Percentiles rank a stretch among this genome's conserved stretches.
Evolutionary conservation across 164 flowering plant species (phyloP).

Genomic region (Cinnamomum micranthum): DNA sequence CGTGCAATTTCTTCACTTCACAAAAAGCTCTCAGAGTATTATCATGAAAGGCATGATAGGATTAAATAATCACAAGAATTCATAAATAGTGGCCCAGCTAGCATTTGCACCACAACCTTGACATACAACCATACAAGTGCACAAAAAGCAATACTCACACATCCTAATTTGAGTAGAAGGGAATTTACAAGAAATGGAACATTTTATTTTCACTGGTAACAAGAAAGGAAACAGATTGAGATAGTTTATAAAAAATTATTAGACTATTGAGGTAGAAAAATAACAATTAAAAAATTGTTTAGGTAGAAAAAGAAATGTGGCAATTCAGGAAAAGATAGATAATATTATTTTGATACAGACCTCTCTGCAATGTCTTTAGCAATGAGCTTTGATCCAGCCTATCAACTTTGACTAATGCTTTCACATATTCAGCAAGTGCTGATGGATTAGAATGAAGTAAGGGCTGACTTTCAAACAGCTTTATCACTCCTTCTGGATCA

Average conservation of each 20-base stretch:
- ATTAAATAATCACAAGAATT: too few relatives aligned
- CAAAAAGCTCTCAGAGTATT: not conserved
- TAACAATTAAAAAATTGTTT: not conserved
- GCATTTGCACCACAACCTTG: not conserved
- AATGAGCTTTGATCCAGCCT: slow-evolving; percentile 79
- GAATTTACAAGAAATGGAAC: not conserved
- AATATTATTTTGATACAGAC: slow-evolving; percentile 27
- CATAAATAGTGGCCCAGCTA: not conserved
- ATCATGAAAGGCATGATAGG: not conserved
- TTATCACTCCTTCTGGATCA: slow-evolving; percentile 87
- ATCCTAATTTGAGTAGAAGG: not conserved
- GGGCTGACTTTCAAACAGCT: slow-evolving; percentile 81
- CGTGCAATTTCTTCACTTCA: not conserved
- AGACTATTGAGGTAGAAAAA: not conserved
- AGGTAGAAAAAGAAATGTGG: not conserved
- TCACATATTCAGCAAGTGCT: slow-evolving; percentile 89
- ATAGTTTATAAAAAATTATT: not conserved
- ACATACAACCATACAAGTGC: not conserved
- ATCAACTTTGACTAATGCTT: slow-evolving; percentile 82
- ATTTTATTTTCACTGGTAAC: not conserved
- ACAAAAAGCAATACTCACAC: not conserved
- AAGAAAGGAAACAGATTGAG: not conserved
- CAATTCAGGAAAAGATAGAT: too few relatives aligned
- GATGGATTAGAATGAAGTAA: slow-evolving; percentile 69
- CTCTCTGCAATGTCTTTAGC: slow-evolving; percentile 84